A percentile compares a stretch with the other conserved stretches of the same genome.
Evolutionary conservation across 2,329 filamentous ascomycete species (phyloP).

Genomic region (Periconia digitata): DNA sequence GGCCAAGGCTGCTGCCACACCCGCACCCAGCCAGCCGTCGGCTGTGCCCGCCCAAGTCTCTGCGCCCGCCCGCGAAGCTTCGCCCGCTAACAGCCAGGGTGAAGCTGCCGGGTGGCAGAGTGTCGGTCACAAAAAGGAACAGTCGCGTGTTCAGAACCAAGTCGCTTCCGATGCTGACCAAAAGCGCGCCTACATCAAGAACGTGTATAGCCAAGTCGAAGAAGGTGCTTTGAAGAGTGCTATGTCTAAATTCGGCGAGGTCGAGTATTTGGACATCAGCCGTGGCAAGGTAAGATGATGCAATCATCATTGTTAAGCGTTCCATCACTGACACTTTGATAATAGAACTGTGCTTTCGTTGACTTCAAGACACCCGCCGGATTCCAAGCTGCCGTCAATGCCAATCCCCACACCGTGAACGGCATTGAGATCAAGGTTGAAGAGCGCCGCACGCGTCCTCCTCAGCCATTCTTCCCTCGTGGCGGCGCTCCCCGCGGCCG

Average conservation of each 20-base stretch:
- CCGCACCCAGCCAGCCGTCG: conserved; percentile 19
- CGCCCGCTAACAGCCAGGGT: conserved; percentile 50
- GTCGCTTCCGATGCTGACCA: conserved; percentile 70
- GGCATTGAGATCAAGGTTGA: conserved; percentile 84
- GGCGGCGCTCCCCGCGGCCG: conserved; percentile 57
- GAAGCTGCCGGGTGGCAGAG: conserved; percentile 81
- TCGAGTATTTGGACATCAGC: conserved; percentile 65
- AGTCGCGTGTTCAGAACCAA: conserved; percentile 71
- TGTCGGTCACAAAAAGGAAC: conserved; percentile 81
- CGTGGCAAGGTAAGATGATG: conserved; percentile 69
- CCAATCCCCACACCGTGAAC: conserved; percentile 84
- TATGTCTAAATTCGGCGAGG: conserved; percentile 69
- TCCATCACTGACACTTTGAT: conserved; percentile 16
- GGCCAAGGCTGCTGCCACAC: conserved; percentile 26
- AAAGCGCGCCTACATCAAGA: conserved; percentile 90
- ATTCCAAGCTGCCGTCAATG: conserved; percentile 78
- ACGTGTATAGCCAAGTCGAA: conserved; percentile 86
- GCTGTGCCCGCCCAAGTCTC: conserved; percentile 31
- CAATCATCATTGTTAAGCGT: not conserved
- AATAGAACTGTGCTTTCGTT: conserved; percentile 92
- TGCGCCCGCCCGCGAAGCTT: conserved; percentile 40
- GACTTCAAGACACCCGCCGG: conserved; percentile 82
- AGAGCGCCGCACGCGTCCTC: conserved; percentile 70
- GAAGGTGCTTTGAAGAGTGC: conserved; percentile 69
- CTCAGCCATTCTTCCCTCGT: conserved; percentile 39